Evolutionary conservation across 768 basidiomycete species (phyloP).

Genomic region (Mycena alexandri): DNA sequence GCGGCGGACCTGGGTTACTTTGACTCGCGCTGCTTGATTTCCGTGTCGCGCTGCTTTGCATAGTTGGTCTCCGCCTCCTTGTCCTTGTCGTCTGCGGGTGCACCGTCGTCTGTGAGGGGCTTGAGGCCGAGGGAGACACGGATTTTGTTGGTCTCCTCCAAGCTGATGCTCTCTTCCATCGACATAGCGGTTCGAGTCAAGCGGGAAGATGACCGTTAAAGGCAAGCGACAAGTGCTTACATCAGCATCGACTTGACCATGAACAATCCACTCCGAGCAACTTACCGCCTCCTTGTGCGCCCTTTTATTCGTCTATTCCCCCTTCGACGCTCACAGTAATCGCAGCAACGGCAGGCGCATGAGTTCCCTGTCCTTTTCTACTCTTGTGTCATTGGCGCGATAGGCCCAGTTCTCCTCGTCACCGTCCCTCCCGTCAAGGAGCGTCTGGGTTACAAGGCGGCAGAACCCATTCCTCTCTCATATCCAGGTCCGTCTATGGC

Average conservation of each 20-base stretch:
- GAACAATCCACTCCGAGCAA: slow-evolving; percentile 62
- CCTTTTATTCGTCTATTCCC: slow-evolving; percentile 32
- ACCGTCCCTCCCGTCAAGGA: slow-evolving; percentile 84
- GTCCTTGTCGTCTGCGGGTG: slow-evolving; percentile 79
- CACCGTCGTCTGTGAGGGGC: slow-evolving; percentile 87
- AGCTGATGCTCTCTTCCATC: slow-evolving; percentile 90
- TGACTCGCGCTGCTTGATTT: slow-evolving; percentile 77
- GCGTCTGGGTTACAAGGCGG: slow-evolving; percentile 76
- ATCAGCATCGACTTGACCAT: slow-evolving; percentile 39
- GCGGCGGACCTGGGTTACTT: slow-evolving; percentile 65
- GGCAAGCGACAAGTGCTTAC: slow-evolving; percentile 16
- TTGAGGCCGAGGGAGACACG: slow-evolving; percentile 94
- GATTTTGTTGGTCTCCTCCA: slow-evolving; percentile 97
- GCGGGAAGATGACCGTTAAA: not conserved
- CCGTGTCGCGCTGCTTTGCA: slow-evolving; percentile 74
- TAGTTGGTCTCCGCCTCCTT: slow-evolving; percentile 92
- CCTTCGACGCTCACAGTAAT: not conserved
- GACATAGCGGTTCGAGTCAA: slow-evolving; percentile 54
- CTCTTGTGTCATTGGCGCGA: slow-evolving; percentile 78
- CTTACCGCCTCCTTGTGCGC: slow-evolving; percentile 65
- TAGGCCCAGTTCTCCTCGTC: slow-evolving; percentile 82
- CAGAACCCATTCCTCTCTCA: slow-evolving; percentile 78
- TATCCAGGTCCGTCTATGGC: slow-evolving; percentile 76
- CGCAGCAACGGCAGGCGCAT: slow-evolving; percentile 90
- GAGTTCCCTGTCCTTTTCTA: slow-evolving; percentile 94